Conservation (phyloP, 1,139 yeast genomes). For the Blastobotrys petasosporus region DNA sequence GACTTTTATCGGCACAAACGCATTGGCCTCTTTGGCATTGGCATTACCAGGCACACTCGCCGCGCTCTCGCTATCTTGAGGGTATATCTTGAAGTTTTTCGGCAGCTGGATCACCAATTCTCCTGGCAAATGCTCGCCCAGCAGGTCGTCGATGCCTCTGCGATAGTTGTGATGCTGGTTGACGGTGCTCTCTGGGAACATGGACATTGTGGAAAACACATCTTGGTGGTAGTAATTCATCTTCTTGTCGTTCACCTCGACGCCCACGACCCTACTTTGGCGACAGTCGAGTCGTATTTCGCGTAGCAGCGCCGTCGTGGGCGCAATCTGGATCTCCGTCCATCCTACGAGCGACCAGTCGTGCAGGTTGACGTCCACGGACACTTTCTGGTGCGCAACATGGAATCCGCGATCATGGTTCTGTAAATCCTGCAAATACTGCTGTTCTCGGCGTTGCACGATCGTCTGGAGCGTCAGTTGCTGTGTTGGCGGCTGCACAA, state of each 20-base stretch:
- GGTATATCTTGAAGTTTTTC: conserved; percentile 50
- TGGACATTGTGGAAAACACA: conserved; percentile 42
- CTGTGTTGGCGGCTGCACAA: too few species aligned
- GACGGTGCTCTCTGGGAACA: conserved; percentile 40
- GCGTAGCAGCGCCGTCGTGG: conserved; percentile 54
- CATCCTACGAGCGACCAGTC: conserved; percentile 54
- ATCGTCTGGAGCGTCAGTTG: too few species aligned
- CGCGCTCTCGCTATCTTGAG: conserved; percentile 19
- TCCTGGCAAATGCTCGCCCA: conserved; percentile 48
- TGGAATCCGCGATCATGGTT: conserved; percentile 34
- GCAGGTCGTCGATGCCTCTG: conserved; percentile 56
- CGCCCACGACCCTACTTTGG: conserved; percentile 59
- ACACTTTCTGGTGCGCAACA: conserved; percentile 64
- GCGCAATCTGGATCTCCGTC: conserved; percentile 77
- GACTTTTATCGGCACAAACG: conserved; percentile 56
- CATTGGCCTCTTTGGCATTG: conserved; percentile 16
- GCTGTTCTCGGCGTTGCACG: too few species aligned
- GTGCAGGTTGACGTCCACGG: conserved; percentile 60
- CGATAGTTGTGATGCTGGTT: conserved; percentile 62
- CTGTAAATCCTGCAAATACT: too few species aligned
- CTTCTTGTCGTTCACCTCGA: conserved; percentile 55
- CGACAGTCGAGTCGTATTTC: conserved; percentile 73
- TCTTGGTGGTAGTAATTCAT: conserved; percentile 50
- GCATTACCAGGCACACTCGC: conserved; percentile 20
- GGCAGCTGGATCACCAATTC: conserved; percentile 72